Conservation (phyloP, 345 rosid species). For the Durio zibethinus region DNA sequence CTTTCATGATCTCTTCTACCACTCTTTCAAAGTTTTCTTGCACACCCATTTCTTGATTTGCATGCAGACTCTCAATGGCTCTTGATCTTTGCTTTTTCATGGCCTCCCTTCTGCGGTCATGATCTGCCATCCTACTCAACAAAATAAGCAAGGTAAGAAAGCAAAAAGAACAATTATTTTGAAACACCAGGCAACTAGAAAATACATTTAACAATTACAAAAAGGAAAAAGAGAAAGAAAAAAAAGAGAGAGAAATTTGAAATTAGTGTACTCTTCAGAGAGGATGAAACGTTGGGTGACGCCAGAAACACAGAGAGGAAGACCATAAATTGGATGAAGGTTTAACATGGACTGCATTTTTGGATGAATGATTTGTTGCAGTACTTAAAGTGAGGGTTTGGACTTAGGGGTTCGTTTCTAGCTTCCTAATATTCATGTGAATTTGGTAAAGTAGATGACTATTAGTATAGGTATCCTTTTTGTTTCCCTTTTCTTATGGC, state of each 20-base stretch:
- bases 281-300: slow-evolving; percentile 32
- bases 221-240: background rate
- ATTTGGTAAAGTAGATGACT: background rate
- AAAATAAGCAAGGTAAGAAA: background rate
- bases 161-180: background rate
- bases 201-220: background rate
- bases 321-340: slow-evolving; percentile 46
- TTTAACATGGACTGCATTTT: slow-evolving; percentile 44
- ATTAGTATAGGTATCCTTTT: background rate
- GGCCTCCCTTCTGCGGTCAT: slow-evolving; percentile 47
- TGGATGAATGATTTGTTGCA: background rate
- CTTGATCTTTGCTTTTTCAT: slow-evolving; percentile 35
- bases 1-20: slow-evolving; percentile 18
- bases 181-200: background rate
- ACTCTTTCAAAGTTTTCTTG: slow-evolving; percentile 19
- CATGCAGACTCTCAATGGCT: slow-evolving; percentile 14
- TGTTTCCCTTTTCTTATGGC: background rate
- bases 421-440: background rate
- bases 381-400: background rate
- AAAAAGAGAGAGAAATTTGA: background rate
- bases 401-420: background rate
- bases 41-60: slow-evolving; percentile 27
- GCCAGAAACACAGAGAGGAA: slow-evolving; percentile 49
- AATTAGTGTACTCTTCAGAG: slow-evolving; percentile 37
- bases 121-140: slow-evolving; percentile 49